Conservation (phyloP, 1,284 basidiomycete genomes). For the Leucoagaricus sp. region DNA sequence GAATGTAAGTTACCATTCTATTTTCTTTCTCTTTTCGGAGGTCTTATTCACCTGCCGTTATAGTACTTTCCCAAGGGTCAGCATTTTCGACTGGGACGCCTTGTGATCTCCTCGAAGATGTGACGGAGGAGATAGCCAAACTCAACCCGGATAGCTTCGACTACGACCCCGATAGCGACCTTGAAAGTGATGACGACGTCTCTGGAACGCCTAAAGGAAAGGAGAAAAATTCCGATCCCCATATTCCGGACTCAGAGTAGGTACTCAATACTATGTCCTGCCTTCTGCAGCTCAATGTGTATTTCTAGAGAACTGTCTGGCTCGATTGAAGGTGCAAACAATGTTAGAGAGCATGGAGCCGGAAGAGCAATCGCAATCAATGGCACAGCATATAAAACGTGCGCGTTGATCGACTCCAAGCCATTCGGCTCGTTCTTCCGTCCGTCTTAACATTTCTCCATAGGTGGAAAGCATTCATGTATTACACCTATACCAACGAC, state of each 20-base stretch:
- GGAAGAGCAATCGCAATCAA: slow-evolving; percentile 12
- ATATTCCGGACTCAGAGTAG: not conserved
- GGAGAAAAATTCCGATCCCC: not conserved
- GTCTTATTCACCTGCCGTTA: not conserved
- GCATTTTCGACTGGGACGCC: not conserved
- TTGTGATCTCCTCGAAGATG: slow-evolving; percentile 3
- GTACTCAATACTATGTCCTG: not conserved
- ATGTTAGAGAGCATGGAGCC: not conserved
- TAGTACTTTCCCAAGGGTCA: not conserved
- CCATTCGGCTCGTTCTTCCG: not conserved
- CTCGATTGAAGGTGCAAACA: not conserved
- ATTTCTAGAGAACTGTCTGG: too few species aligned
- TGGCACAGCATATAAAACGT: slow-evolving; percentile 10
- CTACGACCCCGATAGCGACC: slow-evolving; percentile 12
- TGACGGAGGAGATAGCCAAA: slow-evolving; percentile 3
- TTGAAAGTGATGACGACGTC: not conserved
- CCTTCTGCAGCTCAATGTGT: not conserved
- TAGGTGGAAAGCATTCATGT: slow-evolving; percentile 12
- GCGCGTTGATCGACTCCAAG: not conserved
- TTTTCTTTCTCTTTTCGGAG: not conserved
- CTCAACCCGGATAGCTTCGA: slow-evolving; percentile 3
- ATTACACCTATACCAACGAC: slow-evolving; percentile 8
- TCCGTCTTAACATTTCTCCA: not conserved
- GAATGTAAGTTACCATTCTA: not conserved
- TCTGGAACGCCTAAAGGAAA: not conserved